Base-by-base conservation (phyloP, 129 eudicot genomes). In the Glebionis coronaria region DNA sequence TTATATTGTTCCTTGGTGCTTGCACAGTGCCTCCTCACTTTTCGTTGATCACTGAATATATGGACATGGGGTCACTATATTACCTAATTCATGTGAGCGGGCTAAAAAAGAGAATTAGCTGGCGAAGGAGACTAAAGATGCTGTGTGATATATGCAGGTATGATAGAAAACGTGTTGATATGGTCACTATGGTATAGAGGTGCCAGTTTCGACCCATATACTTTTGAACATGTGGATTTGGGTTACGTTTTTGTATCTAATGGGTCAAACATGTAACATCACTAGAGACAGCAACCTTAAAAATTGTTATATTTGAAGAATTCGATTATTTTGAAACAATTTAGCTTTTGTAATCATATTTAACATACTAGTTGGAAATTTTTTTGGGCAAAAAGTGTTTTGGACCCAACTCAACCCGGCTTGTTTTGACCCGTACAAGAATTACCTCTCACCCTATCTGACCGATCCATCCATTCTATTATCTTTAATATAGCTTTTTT, bases 61-160 rank as follows among this genome's bases (percentile, higher is more conserved):
- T 91, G 96, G 98, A 91, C 70, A 88, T 88, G 96, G 96, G 96
- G 68, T 88, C 98, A 12, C 74, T 91, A 42, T 88, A 91, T 78
- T 83, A 88, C 69, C 77, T 91, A 47, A 80, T 91, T 78, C 98
- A 91, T 77, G 82, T 83, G 60, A 88, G 98, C 50, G 96, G 90
- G 46, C 84, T 85, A 74, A 91, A 83, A 65, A 91, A 88, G 76
- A 88, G 82, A 83, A 85, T 91, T 45, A 88, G 96, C 83, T 88
- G 91, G 98, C 81, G 87, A 61, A 83, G 91, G 75, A 85, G 89
- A 76, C 75, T 91, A 63, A 85, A 83, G 78, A 88, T 88, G 96
- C 64, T 91, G 28, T 80, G 91, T 80, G 98, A 91, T 78, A 88
- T 91, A 77, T 88, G 96, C 96, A 91, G 96, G 98, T 88, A 73